Conservation (phyloP, 257 asterid genomes). For the Solanum acaule region DNA sequence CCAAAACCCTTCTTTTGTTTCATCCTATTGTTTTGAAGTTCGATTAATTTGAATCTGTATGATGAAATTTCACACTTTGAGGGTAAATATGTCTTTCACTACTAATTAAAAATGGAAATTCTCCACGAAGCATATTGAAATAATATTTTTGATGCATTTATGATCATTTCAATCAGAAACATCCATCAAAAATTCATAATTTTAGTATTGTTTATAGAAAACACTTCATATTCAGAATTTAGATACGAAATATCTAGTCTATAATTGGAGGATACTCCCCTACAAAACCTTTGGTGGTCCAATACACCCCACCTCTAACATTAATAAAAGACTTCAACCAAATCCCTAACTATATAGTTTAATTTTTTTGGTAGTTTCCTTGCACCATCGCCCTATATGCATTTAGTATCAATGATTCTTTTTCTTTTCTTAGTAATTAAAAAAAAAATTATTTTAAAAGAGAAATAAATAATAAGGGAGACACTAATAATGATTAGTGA, state of each 20-base stretch:
- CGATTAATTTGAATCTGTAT: fast-evolving
- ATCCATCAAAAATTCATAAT: background rate
- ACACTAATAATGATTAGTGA: constrained; percentile 46
- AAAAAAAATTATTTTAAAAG: background rate
- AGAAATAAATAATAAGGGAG: constrained; percentile 11
- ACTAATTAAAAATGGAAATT: background rate
- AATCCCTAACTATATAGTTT: background rate
- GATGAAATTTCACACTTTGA: background rate
- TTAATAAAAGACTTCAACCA: background rate
- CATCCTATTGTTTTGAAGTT: background rate
- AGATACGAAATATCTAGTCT: background rate
- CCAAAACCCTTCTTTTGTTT: background rate
- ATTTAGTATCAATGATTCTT: constrained; percentile 3
- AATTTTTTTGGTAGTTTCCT: constrained; percentile 17
- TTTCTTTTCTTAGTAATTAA: background rate
- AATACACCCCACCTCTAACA: background rate
- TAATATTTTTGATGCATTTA: background rate
- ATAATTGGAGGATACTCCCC: background rate
- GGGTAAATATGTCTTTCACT: background rate
- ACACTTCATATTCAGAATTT: background rate
- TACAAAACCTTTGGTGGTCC: background rate
- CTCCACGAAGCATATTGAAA: background rate
- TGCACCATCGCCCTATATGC: background rate
- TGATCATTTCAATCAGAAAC: too few relatives aligned
- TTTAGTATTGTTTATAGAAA: background rate